Evolutionary conservation across 208 protist genomes (phyloP).

Genomic region (Histomonas meleagridis): DNA sequence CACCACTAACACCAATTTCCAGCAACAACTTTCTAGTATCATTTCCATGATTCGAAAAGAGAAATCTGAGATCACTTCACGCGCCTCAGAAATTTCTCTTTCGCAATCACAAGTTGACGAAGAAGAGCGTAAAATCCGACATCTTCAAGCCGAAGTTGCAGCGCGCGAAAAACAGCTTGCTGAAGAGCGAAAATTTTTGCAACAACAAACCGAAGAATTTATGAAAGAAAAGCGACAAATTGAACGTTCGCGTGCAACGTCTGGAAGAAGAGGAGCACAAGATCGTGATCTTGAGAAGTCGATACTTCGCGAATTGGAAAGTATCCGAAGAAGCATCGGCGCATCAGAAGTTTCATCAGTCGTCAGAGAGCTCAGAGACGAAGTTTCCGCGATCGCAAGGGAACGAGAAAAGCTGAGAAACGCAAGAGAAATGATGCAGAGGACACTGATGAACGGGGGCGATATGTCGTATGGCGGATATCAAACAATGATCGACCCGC

Average conservation of each 20-base stretch:
- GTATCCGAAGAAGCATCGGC: neutral
- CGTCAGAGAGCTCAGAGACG: neutral
- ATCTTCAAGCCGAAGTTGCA: slow-evolving; percentile 16
- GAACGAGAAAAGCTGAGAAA: neutral
- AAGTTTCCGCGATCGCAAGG: neutral
- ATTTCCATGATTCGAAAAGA: slow-evolving; percentile 15
- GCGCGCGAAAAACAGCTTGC: slow-evolving; percentile 10
- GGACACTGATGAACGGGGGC: neutral
- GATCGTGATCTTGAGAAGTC: slow-evolving; percentile 24
- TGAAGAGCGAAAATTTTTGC: neutral
- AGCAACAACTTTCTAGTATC: neutral
- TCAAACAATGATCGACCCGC: neutral
- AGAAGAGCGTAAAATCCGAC: slow-evolving; percentile 3
- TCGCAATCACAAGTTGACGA: slow-evolving; percentile 8
- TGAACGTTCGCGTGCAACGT: neutral
- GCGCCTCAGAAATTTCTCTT: neutral
- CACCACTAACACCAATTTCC: neutral
- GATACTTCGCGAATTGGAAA: neutral
- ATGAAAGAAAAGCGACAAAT: neutral
- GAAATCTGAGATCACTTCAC: neutral
- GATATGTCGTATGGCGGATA: neutral
- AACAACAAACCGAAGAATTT: slow-evolving; percentile 27
- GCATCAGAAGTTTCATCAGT: neutral
- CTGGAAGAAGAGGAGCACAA: neutral
- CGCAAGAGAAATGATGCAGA: neutral